phyloP scores from a whole-genome alignment of 2,329 filamentous ascomycete genomes.

The Tothia fuscella region DNA sequence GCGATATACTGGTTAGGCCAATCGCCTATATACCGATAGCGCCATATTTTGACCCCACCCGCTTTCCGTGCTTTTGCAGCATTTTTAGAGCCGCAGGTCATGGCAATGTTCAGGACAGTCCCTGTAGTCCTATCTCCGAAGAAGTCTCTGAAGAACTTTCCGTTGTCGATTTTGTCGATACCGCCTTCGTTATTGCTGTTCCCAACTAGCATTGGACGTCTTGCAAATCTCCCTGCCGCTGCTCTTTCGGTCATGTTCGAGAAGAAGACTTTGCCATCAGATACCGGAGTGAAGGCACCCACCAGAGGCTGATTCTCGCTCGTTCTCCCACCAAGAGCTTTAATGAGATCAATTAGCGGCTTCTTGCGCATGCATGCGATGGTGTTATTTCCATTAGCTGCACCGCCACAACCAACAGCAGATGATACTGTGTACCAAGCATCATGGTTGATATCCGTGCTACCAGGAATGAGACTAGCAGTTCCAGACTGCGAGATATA shows the following conservation, averaged over 20 bases:
- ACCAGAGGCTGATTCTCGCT: background rate
- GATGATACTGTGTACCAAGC: conserved; percentile 4
- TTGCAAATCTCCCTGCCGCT: conserved; percentile 1
- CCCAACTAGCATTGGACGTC: conserved; percentile 1
- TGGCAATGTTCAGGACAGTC: conserved; percentile 11
- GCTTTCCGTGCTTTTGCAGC: background rate
- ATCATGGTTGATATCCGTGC: conserved; percentile 22
- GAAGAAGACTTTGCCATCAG: conserved; percentile 3
- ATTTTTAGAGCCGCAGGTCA: conserved; percentile 13
- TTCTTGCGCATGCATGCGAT: conserved; percentile 16
- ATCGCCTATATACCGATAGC: conserved; percentile 2
- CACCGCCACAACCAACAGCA: conserved; percentile 4
- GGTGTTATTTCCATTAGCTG: conserved; percentile 1
- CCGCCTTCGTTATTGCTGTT: conserved; percentile 21
- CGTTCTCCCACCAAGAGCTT: background rate
- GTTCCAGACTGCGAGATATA: conserved; percentile 12
- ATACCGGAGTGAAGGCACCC: conserved; percentile 11
- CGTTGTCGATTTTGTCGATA: conserved; percentile 15
- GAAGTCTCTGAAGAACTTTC: conserved; percentile 16
- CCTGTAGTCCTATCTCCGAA: conserved; percentile 9
- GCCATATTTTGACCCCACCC: conserved; percentile 5
- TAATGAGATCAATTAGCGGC: conserved; percentile 12
- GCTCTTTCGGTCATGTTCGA: background rate
- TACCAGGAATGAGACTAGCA: background rate
- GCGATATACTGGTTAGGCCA: background rate